phyloP scores from a whole-genome alignment of 2,329 filamentous ascomycete species.

The Aspergillus nomiae region DNA sequence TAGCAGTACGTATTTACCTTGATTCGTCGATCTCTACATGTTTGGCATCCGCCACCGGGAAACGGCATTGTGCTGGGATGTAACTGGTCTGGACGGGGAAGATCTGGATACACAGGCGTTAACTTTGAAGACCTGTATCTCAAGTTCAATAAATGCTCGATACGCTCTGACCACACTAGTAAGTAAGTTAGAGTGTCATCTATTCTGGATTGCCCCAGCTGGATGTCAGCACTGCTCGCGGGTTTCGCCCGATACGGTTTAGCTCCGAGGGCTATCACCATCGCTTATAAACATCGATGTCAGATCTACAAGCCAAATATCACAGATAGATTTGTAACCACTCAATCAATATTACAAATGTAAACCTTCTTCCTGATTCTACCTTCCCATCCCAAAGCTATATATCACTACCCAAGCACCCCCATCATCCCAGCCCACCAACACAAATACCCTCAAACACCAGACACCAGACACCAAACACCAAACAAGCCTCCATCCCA shows the following conservation, averaged over 20 bases:
- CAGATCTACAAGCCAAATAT: not conserved
- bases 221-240: not conserved
- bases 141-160: not conserved
- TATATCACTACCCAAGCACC: not conserved
- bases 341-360: not conserved
- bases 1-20: not conserved
- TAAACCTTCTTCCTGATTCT: not conserved
- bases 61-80: not conserved
- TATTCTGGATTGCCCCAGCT: not conserved
- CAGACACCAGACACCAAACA: not conserved
- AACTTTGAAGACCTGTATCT: not conserved
- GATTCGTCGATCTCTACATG: slow-evolving; percentile 1
- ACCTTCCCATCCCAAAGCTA: not conserved
- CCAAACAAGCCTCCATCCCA: not conserved
- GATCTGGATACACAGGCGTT: not conserved
- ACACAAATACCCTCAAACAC: not conserved
- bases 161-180: not conserved
- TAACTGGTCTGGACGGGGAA: not conserved
- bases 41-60: not conserved
- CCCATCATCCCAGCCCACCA: not conserved
- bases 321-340: not conserved
- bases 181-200: not conserved
- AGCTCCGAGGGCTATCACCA: not conserved
- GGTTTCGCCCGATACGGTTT: not conserved
- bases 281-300: too few relatives aligned